Conservation (phyloP, 1,284 basidiomycete species). For the Trichosporon ovoides region DNA sequence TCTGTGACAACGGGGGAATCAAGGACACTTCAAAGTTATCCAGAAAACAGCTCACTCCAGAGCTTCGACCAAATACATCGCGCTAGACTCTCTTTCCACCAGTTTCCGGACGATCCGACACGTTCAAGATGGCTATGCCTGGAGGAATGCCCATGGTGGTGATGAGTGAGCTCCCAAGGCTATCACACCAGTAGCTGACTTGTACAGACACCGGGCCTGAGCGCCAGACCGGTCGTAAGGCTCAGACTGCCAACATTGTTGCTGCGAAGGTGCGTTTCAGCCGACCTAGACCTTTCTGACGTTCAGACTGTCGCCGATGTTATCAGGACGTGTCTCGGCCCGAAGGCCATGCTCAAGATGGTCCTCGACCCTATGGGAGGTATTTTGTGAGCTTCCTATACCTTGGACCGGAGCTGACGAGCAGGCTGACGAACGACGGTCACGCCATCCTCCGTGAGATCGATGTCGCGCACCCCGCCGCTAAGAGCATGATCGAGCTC, state of each 20-base stretch:
- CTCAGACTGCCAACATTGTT: conserved; percentile 94
- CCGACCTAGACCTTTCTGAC: neutral
- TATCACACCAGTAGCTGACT: conserved; percentile 15
- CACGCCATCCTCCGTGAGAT: conserved; percentile 97
- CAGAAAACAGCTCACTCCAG: neutral
- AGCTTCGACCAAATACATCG: neutral
- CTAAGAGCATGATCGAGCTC: conserved; percentile 99
- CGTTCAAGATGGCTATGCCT: conserved; percentile 23
- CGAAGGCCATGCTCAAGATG: conserved; percentile 99
- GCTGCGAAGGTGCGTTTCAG: conserved; percentile 73
- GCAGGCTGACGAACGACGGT: conserved; percentile 90
- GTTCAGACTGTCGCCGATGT: conserved; percentile 93
- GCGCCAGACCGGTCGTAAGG: conserved; percentile 88
- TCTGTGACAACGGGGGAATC: neutral
- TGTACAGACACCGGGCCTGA: conserved; percentile 80
- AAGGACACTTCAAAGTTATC: neutral
- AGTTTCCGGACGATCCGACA: neutral
- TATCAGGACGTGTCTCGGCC: conserved; percentile 95
- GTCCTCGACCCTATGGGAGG: conserved; percentile 97
- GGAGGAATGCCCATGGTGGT: conserved; percentile 51
- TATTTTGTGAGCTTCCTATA: conserved; percentile 62
- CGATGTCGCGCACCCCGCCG: conserved; percentile 95
- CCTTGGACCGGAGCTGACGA: conserved; percentile 7
- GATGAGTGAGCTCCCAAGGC: conserved; percentile 49
- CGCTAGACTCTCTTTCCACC: neutral